Percentiles rank a stretch among this genome's conserved stretches.
These are phyloP conservation scores for Colletotrichum acutatum DNA, from an alignment of 2,329 filamentous ascomycete species.

Conservation along the genomic window DNA sequence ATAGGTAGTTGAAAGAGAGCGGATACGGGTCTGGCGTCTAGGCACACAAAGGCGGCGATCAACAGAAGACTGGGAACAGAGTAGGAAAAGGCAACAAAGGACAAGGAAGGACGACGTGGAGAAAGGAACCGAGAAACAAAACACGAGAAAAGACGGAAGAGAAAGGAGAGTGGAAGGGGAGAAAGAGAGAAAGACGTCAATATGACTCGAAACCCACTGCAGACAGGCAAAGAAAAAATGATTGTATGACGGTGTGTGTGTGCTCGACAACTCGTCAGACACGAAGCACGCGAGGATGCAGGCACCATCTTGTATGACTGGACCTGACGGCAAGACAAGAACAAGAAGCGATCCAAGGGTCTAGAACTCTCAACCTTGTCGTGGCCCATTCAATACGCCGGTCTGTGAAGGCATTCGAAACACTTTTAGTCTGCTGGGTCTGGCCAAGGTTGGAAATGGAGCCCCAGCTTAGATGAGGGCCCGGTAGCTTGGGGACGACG, in stretches of 20 bases:
- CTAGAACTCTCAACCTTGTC: conserved; percentile 20
- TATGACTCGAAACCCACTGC: conserved; percentile 17
- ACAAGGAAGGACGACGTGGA: conserved; percentile 4
- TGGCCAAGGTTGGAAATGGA: conserved; percentile 9
- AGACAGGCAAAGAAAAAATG: neutral
- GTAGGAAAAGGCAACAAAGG: neutral
- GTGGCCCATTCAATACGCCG: conserved; percentile 23
- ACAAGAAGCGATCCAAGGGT: neutral
- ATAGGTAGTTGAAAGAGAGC: conserved; percentile 2
- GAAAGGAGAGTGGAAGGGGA: conserved; percentile 7
- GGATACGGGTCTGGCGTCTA: neutral
- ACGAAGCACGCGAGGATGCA: neutral
- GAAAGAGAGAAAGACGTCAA: conserved; percentile 25
- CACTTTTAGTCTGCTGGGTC: conserved; percentile 2
- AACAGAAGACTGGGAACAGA: conserved; percentile 9
- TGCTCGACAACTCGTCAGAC: conserved; percentile 28
- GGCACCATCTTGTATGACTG: conserved; percentile 34
- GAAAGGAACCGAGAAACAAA: conserved; percentile 20
- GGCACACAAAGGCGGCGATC: conserved; percentile 19
- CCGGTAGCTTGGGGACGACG: conserved; percentile 13
- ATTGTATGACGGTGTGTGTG: conserved; percentile 13
- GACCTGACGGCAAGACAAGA: neutral
- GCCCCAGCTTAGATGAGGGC: conserved; percentile 12
- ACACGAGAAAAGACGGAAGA: conserved; percentile 16
- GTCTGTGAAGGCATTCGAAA: conserved; percentile 34